Evolutionary conservation across 352 stramenopile species (phyloP), one percentile per base, ranked within the genome.

Genomic region (Phytophthora cryptogea): DNA sequence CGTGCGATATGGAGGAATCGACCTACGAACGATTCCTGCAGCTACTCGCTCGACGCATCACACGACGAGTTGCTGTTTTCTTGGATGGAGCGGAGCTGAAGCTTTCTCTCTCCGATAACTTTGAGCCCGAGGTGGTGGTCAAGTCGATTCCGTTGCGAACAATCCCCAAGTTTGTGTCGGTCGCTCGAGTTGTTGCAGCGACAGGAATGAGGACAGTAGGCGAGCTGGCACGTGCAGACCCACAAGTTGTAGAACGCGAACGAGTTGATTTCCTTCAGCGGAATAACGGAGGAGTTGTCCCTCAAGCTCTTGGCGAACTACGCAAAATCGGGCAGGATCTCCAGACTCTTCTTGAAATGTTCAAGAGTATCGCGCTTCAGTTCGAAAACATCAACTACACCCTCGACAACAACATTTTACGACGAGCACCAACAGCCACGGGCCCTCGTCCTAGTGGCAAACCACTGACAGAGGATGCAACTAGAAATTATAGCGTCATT

Each of bases 21-120:
- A 91, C 81, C 8, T 93, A 93, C 59, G 66, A 70, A 28, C 68
- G 77, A 13, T 93, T 91, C 35, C 48, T 91, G 8, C 68, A 90
- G 44, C 58, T 91, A 9, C 72, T 93, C n/a, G 63, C 70, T 16
- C 66, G 70, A 4, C 77, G 82, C 14, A 90, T 94, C 47, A 90
- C 82, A 0, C 61, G 86, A 17, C 81, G 82, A 39, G 75, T 90
- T 6, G 63, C 87, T 13, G 76, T 94, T 11, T 92, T 89, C 54
- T 68, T 92, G 11, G 81, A 92, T 48, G 76, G 79, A 37, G 69
- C 72, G 4, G 82, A 88, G 54, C 70, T 94, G 31, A 83, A 87
- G 31, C 72, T 91, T 33, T 74, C 78, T 17, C 59, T 94, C 17
- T 90, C 78, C 0, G 78, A 92, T 61, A 89, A 90, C 49, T 89